Base-by-base conservation (phyloP, 2,329 filamentous ascomycete species). In the Alternaria solani region DNA sequence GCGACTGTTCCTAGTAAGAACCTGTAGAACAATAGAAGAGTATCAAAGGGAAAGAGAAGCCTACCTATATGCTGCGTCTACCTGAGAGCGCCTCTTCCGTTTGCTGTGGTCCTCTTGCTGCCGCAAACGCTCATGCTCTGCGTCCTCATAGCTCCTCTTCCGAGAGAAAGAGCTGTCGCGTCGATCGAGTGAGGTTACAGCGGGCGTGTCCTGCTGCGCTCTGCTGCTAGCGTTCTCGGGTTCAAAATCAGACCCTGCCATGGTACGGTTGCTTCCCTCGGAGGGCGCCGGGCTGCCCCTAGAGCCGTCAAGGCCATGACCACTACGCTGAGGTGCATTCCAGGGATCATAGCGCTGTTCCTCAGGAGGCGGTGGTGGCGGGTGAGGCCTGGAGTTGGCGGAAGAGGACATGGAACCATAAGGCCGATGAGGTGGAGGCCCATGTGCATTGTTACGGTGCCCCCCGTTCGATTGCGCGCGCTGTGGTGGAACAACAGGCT, bases 71-170 rank as follows among this genome's bases (percentile, higher is more conserved):
- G 71, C 76, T 46, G 75, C 67, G 58, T 73, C 76, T 8, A 76
- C 74, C 55, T 75, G 71, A 26, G 74, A 71, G 46, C 75, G 73
- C 51, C 76, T 66, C 61, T 79, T 79, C 16, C 76, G 72, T 60
- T 73, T 76, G 16, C 71, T 70, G 34, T 75, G 66, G 39, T 79
- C 76, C 23, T 78, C 76, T n/a, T 75, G 71, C 59, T 78, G 76
- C 25, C 70, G 72, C 51, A 66, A 44, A n/a, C 68, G 66, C 30
- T 70, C 73, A 28, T 77, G 68, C 32, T 72, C 73, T 7, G 72
- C 70, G 36, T 79, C 75, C 39, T 76, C 75, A 41, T 78, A 77
- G 52, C 75, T 78, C 46, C 77, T 71, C 61, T 79, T 79, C 18
- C 77, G 62, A 14, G 69, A 67, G 48, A 73, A 64, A 4, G 71